Conservation (phyloP, 495 filamentous ascomycete species). For the Xylaria acuta region DNA sequence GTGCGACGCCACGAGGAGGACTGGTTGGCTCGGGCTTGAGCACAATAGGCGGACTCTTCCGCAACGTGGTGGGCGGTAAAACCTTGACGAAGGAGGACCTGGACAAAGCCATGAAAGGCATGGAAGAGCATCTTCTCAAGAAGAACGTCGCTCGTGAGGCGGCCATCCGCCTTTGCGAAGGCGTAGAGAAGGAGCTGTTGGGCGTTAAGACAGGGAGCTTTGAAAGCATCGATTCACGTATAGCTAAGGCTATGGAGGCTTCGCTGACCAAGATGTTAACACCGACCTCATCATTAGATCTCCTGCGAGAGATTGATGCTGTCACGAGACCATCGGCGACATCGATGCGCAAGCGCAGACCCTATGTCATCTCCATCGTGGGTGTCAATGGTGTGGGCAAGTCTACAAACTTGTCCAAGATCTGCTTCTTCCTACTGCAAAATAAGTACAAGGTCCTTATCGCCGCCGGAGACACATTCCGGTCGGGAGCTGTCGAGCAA, state of each 20-base stretch:
- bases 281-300: conserved; percentile 90
- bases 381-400: conserved; percentile 99
- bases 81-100: conserved; percentile 85
- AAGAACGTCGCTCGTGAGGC: conserved; percentile 98
- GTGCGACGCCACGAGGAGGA: conserved; percentile 56
- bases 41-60: conserved; percentile 84
- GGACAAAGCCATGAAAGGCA: conserved; percentile 88
- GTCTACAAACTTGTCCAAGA: conserved; percentile 94
- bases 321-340: conserved; percentile 67
- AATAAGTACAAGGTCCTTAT: conserved; percentile 96
- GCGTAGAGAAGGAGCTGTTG: conserved; percentile 85
- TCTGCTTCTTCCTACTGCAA: conserved; percentile 95
- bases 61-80: conserved; percentile 94
- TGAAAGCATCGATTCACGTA: conserved; percentile 83
- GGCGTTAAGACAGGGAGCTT: conserved; percentile 93
- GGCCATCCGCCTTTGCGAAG: conserved; percentile 87
- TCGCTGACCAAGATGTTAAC: conserved; percentile 94
- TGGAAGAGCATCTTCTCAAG: conserved; percentile 92
- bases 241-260: conserved; percentile 84
- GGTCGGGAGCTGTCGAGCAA: conserved; percentile 96
- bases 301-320: conserved; percentile 88
- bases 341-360: conserved; percentile 65
- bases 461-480: conserved; percentile 96
- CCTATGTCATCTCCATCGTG: conserved; percentile 97
- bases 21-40: conserved; percentile 79